Evolutionary conservation across 495 filamentous ascomycete genomes (phyloP).

Genomic region (Pseudevernia furfuracea): DNA sequence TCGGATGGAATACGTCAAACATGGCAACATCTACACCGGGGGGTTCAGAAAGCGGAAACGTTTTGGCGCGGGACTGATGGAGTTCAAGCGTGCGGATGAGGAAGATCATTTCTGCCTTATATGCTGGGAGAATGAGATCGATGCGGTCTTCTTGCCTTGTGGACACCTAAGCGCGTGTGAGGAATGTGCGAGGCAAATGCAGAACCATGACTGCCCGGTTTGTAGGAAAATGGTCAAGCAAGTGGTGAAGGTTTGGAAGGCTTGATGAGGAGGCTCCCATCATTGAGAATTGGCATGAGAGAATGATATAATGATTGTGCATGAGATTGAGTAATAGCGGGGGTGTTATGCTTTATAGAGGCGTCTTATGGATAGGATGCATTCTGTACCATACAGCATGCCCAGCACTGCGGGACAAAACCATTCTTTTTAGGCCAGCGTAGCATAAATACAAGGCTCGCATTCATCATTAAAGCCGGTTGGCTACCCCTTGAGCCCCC

Average conservation of each 20-base stretch:
- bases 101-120: conserved; percentile 56
- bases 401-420: not conserved
- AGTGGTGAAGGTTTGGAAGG: conserved; percentile 52
- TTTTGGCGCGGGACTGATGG: conserved; percentile 55
- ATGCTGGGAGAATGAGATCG: conserved; percentile 56
- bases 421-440: not conserved
- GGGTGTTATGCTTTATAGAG: not conserved
- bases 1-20: conserved; percentile 48
- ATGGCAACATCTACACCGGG: conserved; percentile 57
- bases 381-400: not conserved
- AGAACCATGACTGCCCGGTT: conserved; percentile 56
- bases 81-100: conserved; percentile 56
- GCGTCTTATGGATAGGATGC: not conserved
- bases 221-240: conserved; percentile 53
- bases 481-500: not conserved
- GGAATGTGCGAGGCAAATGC: conserved; percentile 54
- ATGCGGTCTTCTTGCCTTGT: conserved; percentile 58
- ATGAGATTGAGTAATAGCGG: conserved; percentile 3
- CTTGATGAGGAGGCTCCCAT: conserved; percentile 7
- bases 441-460: not conserved
- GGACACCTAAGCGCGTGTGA: conserved; percentile 60
- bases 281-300: not conserved
- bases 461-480: not conserved
- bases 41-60: conserved; percentile 56
- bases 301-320: not conserved